Evolutionary conservation across 2,329 filamentous ascomycete species (phyloP), one percentile per base, ranked within the genome.

Genomic region (Sphaerulina musiva): DNA sequence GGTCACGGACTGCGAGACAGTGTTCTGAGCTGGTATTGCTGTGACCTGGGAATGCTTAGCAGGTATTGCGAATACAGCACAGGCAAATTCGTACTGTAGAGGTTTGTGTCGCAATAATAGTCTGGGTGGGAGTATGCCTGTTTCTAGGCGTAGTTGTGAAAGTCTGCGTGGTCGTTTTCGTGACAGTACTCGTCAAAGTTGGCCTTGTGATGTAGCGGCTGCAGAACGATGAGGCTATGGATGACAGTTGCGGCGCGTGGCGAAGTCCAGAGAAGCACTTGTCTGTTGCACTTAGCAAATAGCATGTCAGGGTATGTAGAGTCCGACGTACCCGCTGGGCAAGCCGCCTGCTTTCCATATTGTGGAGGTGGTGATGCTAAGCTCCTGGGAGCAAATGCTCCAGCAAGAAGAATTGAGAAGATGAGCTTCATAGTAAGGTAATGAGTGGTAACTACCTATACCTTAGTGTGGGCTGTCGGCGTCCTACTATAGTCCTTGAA

Each of bases 241-340:
- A 47, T 23, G 47, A 41, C 23, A 9, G 34, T 23, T 34, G 10
- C 6, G 38, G 38, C 9, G 34, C 34, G 12, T 29, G 8, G n/a
- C 44, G 46, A 26, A 55, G 26, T 11, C 17, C 20, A 14, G 47
- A 40, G 43, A 55, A 55, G 20, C 53, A 55, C 17, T 54, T 50
- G 36, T 51, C 53, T 54, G 14, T 20, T 3, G 14, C 32, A 6
- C 5, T 49, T 7, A 49, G 39, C 5, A 34, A n/a, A 43, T 7
- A 6, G 1, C 8, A 23, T 17, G 8, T 23, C 9, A 5, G 14
- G 8, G 11, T n/a, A 17, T 2, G 7, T 7, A 17, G 26, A 10
- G 8, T 12, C 26, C 23, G 17, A 44, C 48, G 31, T 7, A 50
- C 48, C 48, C 6, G 48, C 48, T 17, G 39, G 47, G 40, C 48